A percentile compares a stretch with the other conserved stretches of the same genome.
phyloP scores from a whole-genome alignment of 192 early-diverging fungal genomes.

The Gonapodya sp. region DNA sequence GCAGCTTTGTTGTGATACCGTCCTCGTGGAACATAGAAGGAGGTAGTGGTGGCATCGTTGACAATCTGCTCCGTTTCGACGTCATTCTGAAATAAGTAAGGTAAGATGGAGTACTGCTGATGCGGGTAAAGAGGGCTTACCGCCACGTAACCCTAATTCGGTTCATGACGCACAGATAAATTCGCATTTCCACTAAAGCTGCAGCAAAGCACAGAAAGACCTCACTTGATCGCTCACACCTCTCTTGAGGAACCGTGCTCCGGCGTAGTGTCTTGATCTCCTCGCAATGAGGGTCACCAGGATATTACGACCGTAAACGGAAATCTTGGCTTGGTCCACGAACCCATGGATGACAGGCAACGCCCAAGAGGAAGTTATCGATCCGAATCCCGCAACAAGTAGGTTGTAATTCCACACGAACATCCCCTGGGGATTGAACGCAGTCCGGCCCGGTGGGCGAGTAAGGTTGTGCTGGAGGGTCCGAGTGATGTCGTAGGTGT shows the following conservation, averaged over 20 bases:
- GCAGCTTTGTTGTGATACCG: slow-evolving; percentile 40
- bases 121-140: neutral
- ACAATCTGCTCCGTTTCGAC: slow-evolving; percentile 99
- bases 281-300: slow-evolving; percentile 90
- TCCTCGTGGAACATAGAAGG: slow-evolving; percentile 58
- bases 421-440: slow-evolving; percentile 60
- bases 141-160: slow-evolving; percentile 86
- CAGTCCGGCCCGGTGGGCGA: slow-evolving; percentile 18
- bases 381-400: slow-evolving; percentile 51
- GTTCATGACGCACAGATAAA: too few relatives aligned
- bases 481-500: slow-evolving; percentile 91
- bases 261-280: slow-evolving; percentile 87
- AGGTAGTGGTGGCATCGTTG: slow-evolving; percentile 77
- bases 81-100: slow-evolving; percentile 50
- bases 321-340: slow-evolving; percentile 92
- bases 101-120: neutral
- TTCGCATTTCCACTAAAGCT: too few relatives aligned
- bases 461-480: slow-evolving; percentile 83
- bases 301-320: slow-evolving; percentile 83
- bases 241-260: slow-evolving; percentile 89
- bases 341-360: slow-evolving; percentile 87
- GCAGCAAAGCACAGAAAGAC: neutral
- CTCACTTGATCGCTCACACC: slow-evolving; percentile 78
- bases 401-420: slow-evolving; percentile 94
- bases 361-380: slow-evolving; percentile 48